phyloP scores from a whole-genome alignment of 495 filamentous ascomycete species.

The Hapsidospora chrysogenum region DNA sequence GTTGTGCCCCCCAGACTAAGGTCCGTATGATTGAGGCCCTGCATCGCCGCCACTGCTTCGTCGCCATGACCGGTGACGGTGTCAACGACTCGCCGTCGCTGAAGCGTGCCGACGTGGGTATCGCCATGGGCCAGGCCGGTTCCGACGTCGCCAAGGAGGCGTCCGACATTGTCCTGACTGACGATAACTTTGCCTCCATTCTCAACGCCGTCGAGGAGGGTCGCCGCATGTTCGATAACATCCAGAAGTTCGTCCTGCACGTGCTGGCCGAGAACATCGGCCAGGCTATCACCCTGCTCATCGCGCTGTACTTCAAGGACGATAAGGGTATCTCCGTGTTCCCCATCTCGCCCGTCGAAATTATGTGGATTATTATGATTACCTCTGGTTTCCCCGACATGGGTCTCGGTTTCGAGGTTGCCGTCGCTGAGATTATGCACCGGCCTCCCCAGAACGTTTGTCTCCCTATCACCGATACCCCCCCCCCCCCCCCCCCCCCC shows the following conservation, averaged over 20 bases:
- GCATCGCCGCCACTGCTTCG: constrained; percentile 22
- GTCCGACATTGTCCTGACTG: constrained; percentile 2
- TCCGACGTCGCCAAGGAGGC: constrained; percentile 3
- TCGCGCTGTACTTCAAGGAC: constrained; percentile 55
- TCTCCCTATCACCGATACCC: no score
- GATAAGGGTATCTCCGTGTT: constrained; percentile 42
- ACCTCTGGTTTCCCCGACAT: constrained; percentile 54
- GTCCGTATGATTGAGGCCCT: constrained; percentile 26
- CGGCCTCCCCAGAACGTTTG: constrained; percentile 46
- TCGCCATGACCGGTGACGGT: constrained; percentile 47
- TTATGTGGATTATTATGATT: constrained; percentile 60
- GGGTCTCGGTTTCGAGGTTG: constrained; percentile 50
- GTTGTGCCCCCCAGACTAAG: constrained; percentile 29
- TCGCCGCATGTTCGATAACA: constrained; percentile 56
- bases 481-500: no score
- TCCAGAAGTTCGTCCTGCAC: constrained; percentile 60
- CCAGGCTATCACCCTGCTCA: constrained; percentile 48
- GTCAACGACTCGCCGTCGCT: constrained; percentile 56
- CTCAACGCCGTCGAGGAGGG: constrained; percentile 50
- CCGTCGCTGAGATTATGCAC: constrained; percentile 46
- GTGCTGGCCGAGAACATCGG: constrained; percentile 53
- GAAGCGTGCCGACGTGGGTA: constrained; percentile 47
- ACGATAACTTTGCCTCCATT: constrained; percentile 19
- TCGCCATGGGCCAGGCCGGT: constrained; percentile 38
- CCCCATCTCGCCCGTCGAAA: constrained; percentile 49